These are phyloP conservation scores for Globisporangium cystogenes DNA, from an alignment of 352 stramenopile species.

Conservation along the genomic window DNA sequence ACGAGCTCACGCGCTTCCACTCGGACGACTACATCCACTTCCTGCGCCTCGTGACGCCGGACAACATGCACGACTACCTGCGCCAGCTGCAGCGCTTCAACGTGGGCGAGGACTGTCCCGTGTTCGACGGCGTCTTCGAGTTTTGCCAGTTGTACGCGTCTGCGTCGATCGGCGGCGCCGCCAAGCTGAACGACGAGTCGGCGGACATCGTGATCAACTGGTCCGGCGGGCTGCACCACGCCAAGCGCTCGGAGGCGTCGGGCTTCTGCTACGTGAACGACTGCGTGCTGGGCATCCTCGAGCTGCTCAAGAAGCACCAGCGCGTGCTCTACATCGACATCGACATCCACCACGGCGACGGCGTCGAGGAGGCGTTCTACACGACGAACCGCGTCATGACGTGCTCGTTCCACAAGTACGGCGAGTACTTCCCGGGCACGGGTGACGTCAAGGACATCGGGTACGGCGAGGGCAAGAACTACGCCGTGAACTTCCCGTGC, in stretches of 20 bases:
- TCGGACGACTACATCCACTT: slow-evolving; percentile 99
- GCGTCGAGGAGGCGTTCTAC: slow-evolving; percentile 99
- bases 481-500: slow-evolving; percentile 98
- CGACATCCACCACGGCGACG: slow-evolving; percentile 99
- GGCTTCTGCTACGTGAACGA: slow-evolving; percentile 99
- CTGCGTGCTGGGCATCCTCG: slow-evolving; percentile 97
- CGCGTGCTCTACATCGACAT: slow-evolving; percentile 99
- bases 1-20: slow-evolving; percentile 98
- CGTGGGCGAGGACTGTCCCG: slow-evolving; percentile 99
- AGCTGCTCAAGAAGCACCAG: slow-evolving; percentile 96
- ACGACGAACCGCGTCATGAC: slow-evolving; percentile 99
- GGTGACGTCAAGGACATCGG: slow-evolving; percentile 82
- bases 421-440: slow-evolving; percentile 99
- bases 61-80: slow-evolving; percentile 97
- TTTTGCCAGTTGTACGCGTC: slow-evolving; percentile 98
- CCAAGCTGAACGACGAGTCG: slow-evolving; percentile 93
- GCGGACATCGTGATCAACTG: slow-evolving; percentile 99
- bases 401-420: slow-evolving; percentile 99
- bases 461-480: slow-evolving; percentile 94
- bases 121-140: slow-evolving; percentile 99
- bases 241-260: slow-evolving; percentile 97
- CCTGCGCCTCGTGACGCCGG: slow-evolving; percentile 95
- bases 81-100: slow-evolving; percentile 95
- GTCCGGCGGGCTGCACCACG: slow-evolving; percentile 98
- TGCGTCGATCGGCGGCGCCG: slow-evolving; percentile 95